A percentile compares a stretch with the other conserved stretches of the same genome.
These are phyloP conservation scores for Dillenia turbinata DNA, from an alignment of 164 flowering plant genomes.

Conservation along the genomic window DNA sequence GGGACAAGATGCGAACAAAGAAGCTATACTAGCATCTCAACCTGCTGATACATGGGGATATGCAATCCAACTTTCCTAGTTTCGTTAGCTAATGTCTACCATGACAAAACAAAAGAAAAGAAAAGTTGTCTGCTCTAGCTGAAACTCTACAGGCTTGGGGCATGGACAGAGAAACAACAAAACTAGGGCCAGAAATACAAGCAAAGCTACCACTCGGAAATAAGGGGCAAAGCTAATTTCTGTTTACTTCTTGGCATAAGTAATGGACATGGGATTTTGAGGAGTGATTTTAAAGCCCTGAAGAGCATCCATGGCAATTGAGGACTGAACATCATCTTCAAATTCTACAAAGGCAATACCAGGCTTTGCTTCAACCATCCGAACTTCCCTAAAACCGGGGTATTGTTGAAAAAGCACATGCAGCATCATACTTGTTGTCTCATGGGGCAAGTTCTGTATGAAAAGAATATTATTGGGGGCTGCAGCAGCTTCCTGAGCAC, in stretches of 20 bases:
- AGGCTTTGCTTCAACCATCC: conserved; percentile 95
- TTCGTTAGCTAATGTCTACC: no score
- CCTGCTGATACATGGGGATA: no score
- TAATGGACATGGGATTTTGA: conserved; percentile 73
- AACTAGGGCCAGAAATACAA: no score
- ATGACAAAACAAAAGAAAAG: no score
- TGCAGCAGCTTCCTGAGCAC: conserved; percentile 47
- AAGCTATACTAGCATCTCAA: no score
- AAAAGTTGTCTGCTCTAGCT: no score
- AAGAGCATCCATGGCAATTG: conserved; percentile 87
- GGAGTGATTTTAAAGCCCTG: conserved; percentile 89
- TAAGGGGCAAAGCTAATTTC: neutral
- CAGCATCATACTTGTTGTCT: conserved; percentile 79
- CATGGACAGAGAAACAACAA: no score
- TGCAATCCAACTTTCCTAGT: no score
- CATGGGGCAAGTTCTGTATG: conserved; percentile 84
- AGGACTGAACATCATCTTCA: conserved; percentile 78
- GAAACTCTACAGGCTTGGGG: no score
- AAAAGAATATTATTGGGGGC: conserved; percentile 88
- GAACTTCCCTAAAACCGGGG: conserved; percentile 91
- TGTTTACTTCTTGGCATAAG: conserved; percentile 76
- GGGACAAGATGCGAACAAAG: no score
- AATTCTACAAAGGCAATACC: conserved; percentile 97
- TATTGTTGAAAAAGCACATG: conserved; percentile 80
- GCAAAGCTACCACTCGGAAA: no score